Percentiles rank a stretch among this genome's conserved stretches.
These are phyloP conservation scores for Acer negundo DNA, from an alignment of 345 rosid species.

Conservation along the genomic window DNA sequence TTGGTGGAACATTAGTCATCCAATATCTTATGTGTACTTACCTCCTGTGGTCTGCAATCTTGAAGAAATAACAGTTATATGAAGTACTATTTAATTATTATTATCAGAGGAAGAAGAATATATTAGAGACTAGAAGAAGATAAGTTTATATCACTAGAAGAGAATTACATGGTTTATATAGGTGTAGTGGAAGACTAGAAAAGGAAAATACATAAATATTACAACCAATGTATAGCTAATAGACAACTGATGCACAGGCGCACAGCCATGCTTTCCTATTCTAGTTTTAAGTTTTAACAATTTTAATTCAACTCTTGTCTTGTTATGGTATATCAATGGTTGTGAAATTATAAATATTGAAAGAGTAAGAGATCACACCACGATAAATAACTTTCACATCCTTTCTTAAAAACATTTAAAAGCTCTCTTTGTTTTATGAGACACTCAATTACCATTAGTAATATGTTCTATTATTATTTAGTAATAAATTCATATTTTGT, in stretches of 20 bases:
- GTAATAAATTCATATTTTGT: constrained; percentile 24
- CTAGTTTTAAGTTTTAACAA: not conserved
- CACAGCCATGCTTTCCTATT: not conserved
- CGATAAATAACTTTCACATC: not conserved
- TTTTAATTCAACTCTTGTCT: not conserved
- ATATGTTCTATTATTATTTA: constrained; percentile 11
- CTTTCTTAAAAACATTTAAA: not conserved
- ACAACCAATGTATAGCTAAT: not conserved
- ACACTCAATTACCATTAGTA: constrained; percentile 1
- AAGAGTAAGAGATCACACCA: not conserved
- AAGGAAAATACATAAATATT: not conserved
- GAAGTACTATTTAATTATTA: not conserved
- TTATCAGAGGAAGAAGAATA: not conserved
- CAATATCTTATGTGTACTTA: constrained; percentile 6
- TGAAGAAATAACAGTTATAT: not conserved
- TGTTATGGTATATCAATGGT: constrained; percentile 3
- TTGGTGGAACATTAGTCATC: not conserved
- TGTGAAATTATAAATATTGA: not conserved
- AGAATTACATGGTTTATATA: not conserved
- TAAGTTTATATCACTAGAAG: not conserved
- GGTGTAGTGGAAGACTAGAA: not conserved
- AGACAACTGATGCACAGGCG: not conserved
- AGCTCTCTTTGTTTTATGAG: not conserved
- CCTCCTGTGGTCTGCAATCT: not conserved
- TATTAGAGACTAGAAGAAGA: not conserved